phyloP scores from a whole-genome alignment of 1,284 basidiomycete genomes.

The Paramarasmius palmivorus region DNA sequence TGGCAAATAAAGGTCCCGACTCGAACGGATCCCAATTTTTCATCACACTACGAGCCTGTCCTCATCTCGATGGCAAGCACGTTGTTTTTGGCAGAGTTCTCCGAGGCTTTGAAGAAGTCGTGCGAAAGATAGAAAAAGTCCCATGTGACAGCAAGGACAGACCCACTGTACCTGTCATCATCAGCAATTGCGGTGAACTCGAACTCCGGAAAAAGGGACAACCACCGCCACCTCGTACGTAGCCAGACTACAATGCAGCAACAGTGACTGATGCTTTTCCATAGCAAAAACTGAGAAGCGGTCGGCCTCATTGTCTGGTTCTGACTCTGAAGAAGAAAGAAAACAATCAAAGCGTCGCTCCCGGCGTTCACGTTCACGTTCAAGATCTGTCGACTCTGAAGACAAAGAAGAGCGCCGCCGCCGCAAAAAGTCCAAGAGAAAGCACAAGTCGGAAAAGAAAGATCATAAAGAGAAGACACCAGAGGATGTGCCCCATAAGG shows the following conservation, averaged over 20 bases:
- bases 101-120: slow-evolving; percentile 60
- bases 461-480: slow-evolving; percentile 21
- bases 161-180: slow-evolving; percentile 70
- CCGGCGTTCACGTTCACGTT: slow-evolving; percentile 29
- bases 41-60: slow-evolving; percentile 60
- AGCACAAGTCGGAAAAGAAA: slow-evolving; percentile 28
- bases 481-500: slow-evolving; percentile 21
- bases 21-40: slow-evolving; percentile 87
- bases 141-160: slow-evolving; percentile 70
- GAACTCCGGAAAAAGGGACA: slow-evolving; percentile 56
- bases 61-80: slow-evolving; percentile 58
- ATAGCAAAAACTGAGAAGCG: slow-evolving; percentile 19
- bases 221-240: slow-evolving; percentile 9
- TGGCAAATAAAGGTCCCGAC: slow-evolving; percentile 82
- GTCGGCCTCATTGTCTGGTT: slow-evolving; percentile 8
- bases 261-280: background rate
- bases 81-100: slow-evolving; percentile 76
- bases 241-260: too few species aligned
- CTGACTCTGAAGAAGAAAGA: slow-evolving; percentile 2
- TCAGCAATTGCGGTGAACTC: slow-evolving; percentile 84
- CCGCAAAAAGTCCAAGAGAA: slow-evolving; percentile 31
- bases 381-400: slow-evolving; percentile 22
- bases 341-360: slow-evolving; percentile 9
- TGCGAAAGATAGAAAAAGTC: slow-evolving; percentile 54
- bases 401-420: slow-evolving; percentile 18